Evolutionary conservation across 495 filamentous ascomycete genomes (phyloP).

Genomic region (Penicillium canescens): DNA sequence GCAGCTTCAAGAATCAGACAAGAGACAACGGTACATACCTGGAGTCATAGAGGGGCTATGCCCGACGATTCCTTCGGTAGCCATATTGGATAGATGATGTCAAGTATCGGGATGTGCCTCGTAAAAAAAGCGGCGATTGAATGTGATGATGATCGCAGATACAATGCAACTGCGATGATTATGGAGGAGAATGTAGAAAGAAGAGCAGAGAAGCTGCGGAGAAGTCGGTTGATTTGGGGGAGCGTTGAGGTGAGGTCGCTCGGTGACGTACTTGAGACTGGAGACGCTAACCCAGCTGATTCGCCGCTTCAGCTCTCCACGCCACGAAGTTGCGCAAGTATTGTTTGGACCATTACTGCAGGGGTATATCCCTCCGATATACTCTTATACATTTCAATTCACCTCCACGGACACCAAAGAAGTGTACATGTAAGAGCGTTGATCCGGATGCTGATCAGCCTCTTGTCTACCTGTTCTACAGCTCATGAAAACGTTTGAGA

Average conservation of each 20-base stretch:
- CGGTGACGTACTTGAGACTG: constrained; percentile 43
- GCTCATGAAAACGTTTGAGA: no score
- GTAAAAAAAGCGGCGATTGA: background rate
- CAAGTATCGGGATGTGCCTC: constrained; percentile 11
- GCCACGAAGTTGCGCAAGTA: no score
- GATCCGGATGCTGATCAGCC: no score
- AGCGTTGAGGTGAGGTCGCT: constrained; percentile 36
- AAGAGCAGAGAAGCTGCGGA: constrained; percentile 2
- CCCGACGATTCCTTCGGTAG: constrained; percentile 18
- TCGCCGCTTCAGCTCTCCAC: constrained; percentile 12
- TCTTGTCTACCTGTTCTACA: no score
- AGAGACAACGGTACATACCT: constrained; percentile 20
- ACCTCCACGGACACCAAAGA: no score
- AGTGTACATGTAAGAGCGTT: no score
- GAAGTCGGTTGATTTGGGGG: constrained; percentile 14
- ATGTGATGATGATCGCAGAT: constrained; percentile 11
- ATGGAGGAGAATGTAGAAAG: constrained; percentile 3
- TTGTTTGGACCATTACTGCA: no score
- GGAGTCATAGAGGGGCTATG: constrained; percentile 12
- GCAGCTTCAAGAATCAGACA: background rate
- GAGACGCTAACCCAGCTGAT: constrained; percentile 27
- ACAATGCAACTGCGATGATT: constrained; percentile 16
- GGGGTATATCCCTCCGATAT: no score
- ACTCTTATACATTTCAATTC: no score
- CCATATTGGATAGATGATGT: constrained; percentile 34